Conservation (phyloP, 345 rosid genomes). For the Brassica rapa region DNA sequence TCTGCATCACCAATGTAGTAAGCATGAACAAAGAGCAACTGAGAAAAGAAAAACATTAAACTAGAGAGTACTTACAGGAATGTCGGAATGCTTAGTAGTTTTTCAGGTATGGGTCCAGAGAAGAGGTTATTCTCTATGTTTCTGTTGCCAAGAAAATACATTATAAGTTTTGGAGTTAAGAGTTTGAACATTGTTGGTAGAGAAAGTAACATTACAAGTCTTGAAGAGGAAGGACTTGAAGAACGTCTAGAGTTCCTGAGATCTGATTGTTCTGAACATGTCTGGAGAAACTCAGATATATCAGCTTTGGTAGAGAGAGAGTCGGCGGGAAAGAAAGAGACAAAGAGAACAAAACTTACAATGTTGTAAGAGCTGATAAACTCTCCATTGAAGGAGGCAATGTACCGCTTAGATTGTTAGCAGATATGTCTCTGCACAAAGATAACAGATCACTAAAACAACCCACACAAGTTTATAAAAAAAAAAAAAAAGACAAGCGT, state of each 20-base stretch:
- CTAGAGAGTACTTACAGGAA: constrained; percentile 55
- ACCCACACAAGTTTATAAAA: not conserved
- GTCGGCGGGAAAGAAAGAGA: too few species aligned
- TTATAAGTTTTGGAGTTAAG: constrained; percentile 1
- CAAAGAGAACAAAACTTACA: constrained; percentile 51
- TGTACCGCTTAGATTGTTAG: constrained; percentile 78
- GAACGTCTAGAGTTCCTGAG: constrained; percentile 84
- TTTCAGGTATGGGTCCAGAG: constrained; percentile 84
- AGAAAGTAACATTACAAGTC: constrained; percentile 65
- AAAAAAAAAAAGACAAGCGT: constrained; percentile 34
- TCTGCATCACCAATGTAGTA: constrained; percentile 48
- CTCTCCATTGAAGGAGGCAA: constrained; percentile 77
- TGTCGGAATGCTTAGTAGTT: constrained; percentile 66
- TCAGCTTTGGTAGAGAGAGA: constrained; percentile 26
- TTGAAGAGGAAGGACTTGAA: constrained; percentile 77
- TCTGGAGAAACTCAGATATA: constrained; percentile 62
- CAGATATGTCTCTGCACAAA: constrained; percentile 73
- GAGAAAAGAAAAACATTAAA: not conserved
- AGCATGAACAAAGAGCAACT: not conserved
- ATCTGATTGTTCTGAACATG: constrained; percentile 85
- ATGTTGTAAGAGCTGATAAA: constrained; percentile 64
- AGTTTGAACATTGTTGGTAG: constrained; percentile 25
- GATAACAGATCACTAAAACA: constrained; percentile 27
- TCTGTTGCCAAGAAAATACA: constrained; percentile 48
- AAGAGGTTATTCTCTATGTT: constrained; percentile 89